Evolutionary conservation across 2,329 filamentous ascomycete species (phyloP).

Genomic region (Colletotrichum liriopes): DNA sequence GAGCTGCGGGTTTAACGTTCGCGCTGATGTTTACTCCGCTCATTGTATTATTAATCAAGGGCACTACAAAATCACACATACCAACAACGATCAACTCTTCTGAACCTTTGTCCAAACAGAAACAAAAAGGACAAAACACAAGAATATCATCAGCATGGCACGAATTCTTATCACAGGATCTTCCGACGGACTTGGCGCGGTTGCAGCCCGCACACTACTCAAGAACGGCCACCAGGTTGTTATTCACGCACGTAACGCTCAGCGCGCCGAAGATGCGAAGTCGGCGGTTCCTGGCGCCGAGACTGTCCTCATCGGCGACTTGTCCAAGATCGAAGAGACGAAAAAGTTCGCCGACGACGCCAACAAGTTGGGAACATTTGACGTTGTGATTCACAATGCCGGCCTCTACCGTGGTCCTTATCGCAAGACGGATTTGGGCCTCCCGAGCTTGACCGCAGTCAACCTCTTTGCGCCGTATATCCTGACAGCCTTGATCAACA

Average conservation of each 20-base stretch:
- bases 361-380: slow-evolving; percentile 65
- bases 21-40: neutral
- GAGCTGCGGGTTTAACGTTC: neutral
- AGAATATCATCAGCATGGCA: slow-evolving; percentile 10
- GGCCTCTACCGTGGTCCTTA: slow-evolving; percentile 60
- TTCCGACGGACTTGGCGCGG: slow-evolving; percentile 69
- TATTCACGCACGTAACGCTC: slow-evolving; percentile 70
- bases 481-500: slow-evolving; percentile 65
- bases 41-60: neutral
- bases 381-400: slow-evolving; percentile 72
- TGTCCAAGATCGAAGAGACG: slow-evolving; percentile 65
- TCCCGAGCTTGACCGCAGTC: slow-evolving; percentile 67
- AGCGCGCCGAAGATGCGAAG: slow-evolving; percentile 65
- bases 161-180: slow-evolving; percentile 66
- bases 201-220: slow-evolving; percentile 65
- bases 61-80: neutral
- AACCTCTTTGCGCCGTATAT: slow-evolving; percentile 73
- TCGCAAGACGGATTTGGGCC: slow-evolving; percentile 50
- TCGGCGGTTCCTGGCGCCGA: slow-evolving; percentile 65
- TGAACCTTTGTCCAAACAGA: neutral
- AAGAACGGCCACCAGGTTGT: slow-evolving; percentile 68
- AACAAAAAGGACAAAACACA: too few relatives aligned
- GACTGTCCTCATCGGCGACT: slow-evolving; percentile 67
- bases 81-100: too few relatives aligned
- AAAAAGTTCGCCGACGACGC: slow-evolving; percentile 67